Base-by-base conservation (phyloP, 164 flowering plant species). In the Liquidambar formosana region DNA sequence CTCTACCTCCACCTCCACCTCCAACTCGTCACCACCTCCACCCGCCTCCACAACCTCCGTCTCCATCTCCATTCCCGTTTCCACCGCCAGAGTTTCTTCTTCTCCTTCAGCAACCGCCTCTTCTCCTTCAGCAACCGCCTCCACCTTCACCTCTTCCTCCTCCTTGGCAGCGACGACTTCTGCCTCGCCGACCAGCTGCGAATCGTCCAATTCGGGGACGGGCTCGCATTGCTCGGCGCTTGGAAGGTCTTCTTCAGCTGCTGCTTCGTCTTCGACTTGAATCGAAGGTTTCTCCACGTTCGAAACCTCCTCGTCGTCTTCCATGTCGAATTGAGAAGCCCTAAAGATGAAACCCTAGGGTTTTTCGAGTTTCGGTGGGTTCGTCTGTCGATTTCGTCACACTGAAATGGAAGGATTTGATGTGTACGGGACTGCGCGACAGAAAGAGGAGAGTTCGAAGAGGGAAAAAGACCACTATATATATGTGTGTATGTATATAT, bases 271-370 rank as follows among this genome's bases (percentile, higher is more conserved):
- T 27, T 68, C 73, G 33, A 67, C 21, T 53, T 16, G 54, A 45
- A 41, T 11, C 28, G 66, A 41, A 49, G 46, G 65, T 6, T 67
- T 25, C 9, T 26, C 47, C 27, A 25, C 58, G 5, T n/a, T 21
- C 19, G 51, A 60, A 51, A 45, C 23, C 15, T 72, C 76, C 6
- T 77, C 76, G 21, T 73, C 79, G 14, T 73, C 79, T 21, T 77
- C 79, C 79, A 77, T 77, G 12, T 8, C 11, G 10, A 9, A 23
- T 25, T 44, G 52, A 44, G 33, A 52, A 65, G 63, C 67, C 69
- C 67, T 57, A 25, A 56, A 16, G 21, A 60, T 8, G 18, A 60
- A 48, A 12, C 18, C 58, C 52, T 53, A 60, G 65, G 59, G 59
- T 9, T n/a, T 57, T 27, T 63, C 53, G n/a, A 63, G 64, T 25